Percentiles rank a stretch among this genome's conserved stretches.
These are phyloP conservation scores for Monilinia fructigena DNA, from an alignment of 2,329 filamentous ascomycete genomes.

Conservation along the genomic window DNA sequence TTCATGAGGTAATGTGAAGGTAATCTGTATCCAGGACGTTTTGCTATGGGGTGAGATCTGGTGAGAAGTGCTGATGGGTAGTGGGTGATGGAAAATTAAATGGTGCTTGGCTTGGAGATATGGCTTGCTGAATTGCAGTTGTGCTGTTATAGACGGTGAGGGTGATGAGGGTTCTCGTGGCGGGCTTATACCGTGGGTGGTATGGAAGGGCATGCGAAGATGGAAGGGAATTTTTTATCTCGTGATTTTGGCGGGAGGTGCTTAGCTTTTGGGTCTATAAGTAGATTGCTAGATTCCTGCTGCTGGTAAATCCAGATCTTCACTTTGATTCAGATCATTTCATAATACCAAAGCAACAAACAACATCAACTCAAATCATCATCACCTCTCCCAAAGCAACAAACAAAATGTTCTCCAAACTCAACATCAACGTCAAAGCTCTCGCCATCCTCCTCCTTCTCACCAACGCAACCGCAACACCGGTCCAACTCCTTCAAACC, in stretches of 20 bases:
- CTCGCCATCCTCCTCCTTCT: conserved; percentile 4
- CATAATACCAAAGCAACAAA: neutral
- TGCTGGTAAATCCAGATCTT: neutral
- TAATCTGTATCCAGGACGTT: no score
- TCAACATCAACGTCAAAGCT: no score
- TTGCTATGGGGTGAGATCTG: no score
- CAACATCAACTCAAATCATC: neutral
- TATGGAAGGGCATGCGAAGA: neutral
- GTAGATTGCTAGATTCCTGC: neutral
- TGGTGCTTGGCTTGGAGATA: neutral
- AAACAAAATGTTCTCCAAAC: neutral
- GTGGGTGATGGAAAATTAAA: neutral
- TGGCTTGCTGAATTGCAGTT: neutral
- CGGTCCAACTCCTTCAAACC: neutral
- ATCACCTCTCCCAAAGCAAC: neutral
- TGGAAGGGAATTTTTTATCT: no score
- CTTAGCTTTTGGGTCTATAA: neutral
- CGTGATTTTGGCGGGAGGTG: neutral
- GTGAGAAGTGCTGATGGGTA: neutral
- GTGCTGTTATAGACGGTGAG: neutral
- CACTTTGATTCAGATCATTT: neutral
- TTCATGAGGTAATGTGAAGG: neutral
- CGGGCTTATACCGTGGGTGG: neutral
- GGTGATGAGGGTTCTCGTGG: neutral
- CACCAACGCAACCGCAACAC: neutral